Conservation (phyloP, 345 rosid genomes). For the Eucalyptus pauciflora region DNA sequence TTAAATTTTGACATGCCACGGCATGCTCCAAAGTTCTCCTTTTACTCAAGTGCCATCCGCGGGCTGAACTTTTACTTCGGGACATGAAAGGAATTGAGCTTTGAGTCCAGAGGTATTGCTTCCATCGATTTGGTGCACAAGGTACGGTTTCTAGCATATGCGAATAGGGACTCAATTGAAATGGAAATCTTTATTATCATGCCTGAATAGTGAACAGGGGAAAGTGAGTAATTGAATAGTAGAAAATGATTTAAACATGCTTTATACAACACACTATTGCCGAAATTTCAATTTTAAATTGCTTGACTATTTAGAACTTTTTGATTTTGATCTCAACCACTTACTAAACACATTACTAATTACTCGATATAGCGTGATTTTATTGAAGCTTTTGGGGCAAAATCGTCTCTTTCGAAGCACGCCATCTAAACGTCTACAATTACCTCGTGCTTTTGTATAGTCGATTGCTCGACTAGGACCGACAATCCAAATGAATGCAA, state of each 20-base stretch:
- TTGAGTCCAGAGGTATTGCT: background rate
- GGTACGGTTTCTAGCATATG: background rate
- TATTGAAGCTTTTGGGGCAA: background rate
- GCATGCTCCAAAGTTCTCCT: background rate
- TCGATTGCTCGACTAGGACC: background rate
- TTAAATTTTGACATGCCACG: background rate
- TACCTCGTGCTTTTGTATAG: background rate
- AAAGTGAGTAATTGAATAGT: background rate
- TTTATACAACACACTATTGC: background rate
- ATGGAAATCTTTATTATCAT: background rate
- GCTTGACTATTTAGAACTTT: no score
- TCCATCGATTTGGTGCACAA: background rate
- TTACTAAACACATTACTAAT: background rate
- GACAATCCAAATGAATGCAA: background rate
- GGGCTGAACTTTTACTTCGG: background rate
- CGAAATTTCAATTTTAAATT: background rate
- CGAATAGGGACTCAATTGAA: background rate
- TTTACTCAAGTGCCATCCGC: background rate
- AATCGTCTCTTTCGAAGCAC: background rate
- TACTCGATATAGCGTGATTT: rapidly evolving
- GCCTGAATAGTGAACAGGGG: background rate
- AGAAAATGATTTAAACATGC: background rate
- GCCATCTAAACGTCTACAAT: rapidly evolving
- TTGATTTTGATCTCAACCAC: background rate
- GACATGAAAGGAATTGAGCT: background rate